Conservation (phyloP, 2,329 filamentous ascomycete genomes). For the Aspergillus ustus region DNA sequence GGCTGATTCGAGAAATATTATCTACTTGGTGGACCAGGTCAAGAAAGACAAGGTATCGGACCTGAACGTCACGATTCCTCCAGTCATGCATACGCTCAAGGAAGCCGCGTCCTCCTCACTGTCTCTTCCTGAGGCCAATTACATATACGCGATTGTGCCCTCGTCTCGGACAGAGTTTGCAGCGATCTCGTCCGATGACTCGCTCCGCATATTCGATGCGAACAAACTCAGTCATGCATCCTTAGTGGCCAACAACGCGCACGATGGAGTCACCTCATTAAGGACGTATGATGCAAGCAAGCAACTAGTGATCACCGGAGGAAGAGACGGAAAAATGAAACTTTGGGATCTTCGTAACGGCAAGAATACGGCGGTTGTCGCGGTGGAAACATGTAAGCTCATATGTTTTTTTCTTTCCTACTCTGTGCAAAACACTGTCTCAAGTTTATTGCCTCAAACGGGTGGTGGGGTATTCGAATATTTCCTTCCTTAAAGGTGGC, state of each 20-base stretch:
- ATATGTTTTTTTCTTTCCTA: background rate
- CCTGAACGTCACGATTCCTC: constrained; percentile 1
- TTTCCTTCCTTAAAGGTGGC: constrained; percentile 1
- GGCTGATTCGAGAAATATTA: background rate
- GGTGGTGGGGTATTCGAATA: background rate
- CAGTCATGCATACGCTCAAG: constrained; percentile 40
- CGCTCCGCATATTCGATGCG: constrained; percentile 47
- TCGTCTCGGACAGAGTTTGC: constrained; percentile 39
- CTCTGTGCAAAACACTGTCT: background rate
- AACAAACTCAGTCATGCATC: constrained; percentile 37
- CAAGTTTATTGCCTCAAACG: background rate
- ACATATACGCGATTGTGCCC: constrained; percentile 48
- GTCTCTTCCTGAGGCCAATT: constrained; percentile 44
- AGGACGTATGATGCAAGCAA: constrained; percentile 33
- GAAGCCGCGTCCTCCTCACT: constrained; percentile 42
- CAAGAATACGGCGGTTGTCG: constrained; percentile 34
- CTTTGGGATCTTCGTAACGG: constrained; percentile 46
- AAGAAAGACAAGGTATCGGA: background rate
- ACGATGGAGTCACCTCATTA: constrained; percentile 46
- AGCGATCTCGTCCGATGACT: constrained; percentile 52
- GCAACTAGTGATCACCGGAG: constrained; percentile 41
- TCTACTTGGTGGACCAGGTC: background rate
- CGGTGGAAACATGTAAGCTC: constrained; percentile 43
- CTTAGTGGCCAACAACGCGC: constrained; percentile 34
- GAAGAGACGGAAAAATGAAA: constrained; percentile 47